Base-by-base conservation (phyloP, 345 rosid genomes). In the Draba incana region DNA sequence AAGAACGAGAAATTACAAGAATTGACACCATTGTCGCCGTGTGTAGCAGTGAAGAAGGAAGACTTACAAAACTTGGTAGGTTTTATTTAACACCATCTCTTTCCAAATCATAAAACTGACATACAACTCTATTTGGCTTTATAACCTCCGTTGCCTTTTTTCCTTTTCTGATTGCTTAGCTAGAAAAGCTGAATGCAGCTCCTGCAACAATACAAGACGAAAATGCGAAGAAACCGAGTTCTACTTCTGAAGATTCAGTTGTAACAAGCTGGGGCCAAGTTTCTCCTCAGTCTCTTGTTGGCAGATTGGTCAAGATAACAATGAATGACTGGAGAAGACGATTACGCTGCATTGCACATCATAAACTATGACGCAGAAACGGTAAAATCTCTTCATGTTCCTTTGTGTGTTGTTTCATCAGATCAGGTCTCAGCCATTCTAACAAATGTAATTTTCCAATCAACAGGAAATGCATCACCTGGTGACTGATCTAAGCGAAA, bases 281-380 rank as follows among this genome's bases (percentile, higher is more conserved):
- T 54, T 44, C 77, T 61, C 78, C 78, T 16, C 41, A 2, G 52
- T 68, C 74, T 39, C 74, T 75, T 55, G 35, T 75, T 41, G 42
- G 30, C 39, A 55, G 1, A 14, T 23, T 6, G 53, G 1, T 75
- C 53, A 0, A 1, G 20, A 54, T 68, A 47, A 49, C n/a, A n/a
- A n/a, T n/a, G 15, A 39, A 20, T 68, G n/a, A 54, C 23, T 39
- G 58, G 39, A 8, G 64, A 62, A 38, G 9, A 28, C 0, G 25
- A 30, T 1, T 3, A 28, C 69, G 4, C 48, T 61, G 0, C 14
- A 41, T 62, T 25, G 54, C 30, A 1, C n/a, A 62, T 75, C 64
- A 15, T 12, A 62, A 14, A 10, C 16, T 75, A 62, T 35, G 15
- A 75, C 33, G 31, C 45, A 10, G 5, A 75, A 46, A 56, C 35